phyloP scores from a whole-genome alignment of 108 stramenopile genomes.

The Pseudonitzschia delicatissima region DNA sequence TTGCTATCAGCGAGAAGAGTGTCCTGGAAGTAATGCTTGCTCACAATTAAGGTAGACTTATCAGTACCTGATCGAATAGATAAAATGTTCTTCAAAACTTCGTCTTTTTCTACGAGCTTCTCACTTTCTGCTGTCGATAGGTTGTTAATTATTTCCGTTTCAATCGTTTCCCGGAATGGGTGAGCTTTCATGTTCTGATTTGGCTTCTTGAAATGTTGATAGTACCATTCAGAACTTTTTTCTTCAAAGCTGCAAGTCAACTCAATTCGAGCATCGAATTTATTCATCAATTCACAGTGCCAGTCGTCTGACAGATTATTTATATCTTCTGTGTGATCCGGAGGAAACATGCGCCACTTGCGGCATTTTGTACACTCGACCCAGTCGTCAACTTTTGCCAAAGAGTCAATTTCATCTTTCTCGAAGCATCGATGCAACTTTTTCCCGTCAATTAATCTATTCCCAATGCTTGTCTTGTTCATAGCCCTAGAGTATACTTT shows the following conservation, averaged over 20 bases:
- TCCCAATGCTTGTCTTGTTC: slow-evolving; percentile 57
- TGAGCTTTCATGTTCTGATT: slow-evolving; percentile 1
- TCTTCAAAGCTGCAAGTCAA: slow-evolving; percentile 29
- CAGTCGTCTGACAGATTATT: slow-evolving; percentile 26
- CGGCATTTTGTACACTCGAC: slow-evolving; percentile 45
- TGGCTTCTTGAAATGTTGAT: slow-evolving; percentile 13
- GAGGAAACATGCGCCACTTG: slow-evolving; percentile 52
- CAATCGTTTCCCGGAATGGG: not conserved
- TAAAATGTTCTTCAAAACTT: slow-evolving; percentile 20
- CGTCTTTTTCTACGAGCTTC: slow-evolving; percentile 15
- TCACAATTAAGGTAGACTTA: slow-evolving; percentile 13
- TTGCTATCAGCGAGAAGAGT: slow-evolving; percentile 17
- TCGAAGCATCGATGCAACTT: slow-evolving; percentile 53
- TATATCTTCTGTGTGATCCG: not conserved
- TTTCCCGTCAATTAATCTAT: slow-evolving; percentile 61
- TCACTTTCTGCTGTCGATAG: slow-evolving; percentile 15
- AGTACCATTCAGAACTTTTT: slow-evolving; percentile 33
- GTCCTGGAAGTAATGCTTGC: slow-evolving; percentile 30
- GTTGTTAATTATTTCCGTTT: not conserved
- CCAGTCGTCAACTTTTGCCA: slow-evolving; percentile 53
- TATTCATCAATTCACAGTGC: slow-evolving; percentile 40
- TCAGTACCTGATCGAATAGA: slow-evolving; percentile 2
- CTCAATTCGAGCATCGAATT: slow-evolving; percentile 19
- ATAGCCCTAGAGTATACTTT: slow-evolving; percentile 70
- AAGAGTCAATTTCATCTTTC: slow-evolving; percentile 47